Percentiles rank a stretch among this genome's conserved stretches.
phyloP scores from a whole-genome alignment of 768 basidiomycete species.

The Tricholoma sp. region DNA sequence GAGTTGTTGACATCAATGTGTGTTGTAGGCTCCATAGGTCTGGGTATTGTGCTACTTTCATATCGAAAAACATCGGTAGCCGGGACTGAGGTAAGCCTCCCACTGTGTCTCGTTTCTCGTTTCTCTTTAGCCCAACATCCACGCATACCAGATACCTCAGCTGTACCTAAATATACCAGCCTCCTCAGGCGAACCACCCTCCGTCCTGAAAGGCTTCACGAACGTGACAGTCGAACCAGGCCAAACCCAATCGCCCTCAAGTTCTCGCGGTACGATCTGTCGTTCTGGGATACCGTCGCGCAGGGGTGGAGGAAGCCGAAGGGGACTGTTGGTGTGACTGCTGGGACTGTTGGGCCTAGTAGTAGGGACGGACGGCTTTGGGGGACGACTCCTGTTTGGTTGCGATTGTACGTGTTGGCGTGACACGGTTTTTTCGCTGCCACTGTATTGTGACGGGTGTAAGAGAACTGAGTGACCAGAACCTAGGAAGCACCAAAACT shows the following conservation, averaged over 20 bases:
- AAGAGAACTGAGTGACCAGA: too few species aligned
- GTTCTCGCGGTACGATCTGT: constrained; percentile 65
- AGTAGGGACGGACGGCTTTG: constrained; percentile 59
- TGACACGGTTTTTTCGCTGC: too few species aligned
- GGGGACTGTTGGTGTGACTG: constrained; percentile 55
- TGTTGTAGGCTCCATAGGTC: constrained; percentile 59
- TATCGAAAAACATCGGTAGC: constrained; percentile 52
- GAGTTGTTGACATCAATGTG: neutral
- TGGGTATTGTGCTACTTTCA: constrained; percentile 57
- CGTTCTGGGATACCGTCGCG: constrained; percentile 67
- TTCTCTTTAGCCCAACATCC: too few species aligned
- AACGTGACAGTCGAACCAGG: constrained; percentile 48
- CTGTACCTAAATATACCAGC: constrained; percentile 67
- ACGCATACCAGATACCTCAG: constrained; percentile 68
- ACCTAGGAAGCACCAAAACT: too few species aligned
- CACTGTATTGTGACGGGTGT: too few species aligned
- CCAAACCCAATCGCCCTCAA: constrained; percentile 42
- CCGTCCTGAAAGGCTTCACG: constrained; percentile 66
- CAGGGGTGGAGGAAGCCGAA: constrained; percentile 74
- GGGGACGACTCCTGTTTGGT: too few species aligned
- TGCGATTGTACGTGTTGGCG: too few species aligned
- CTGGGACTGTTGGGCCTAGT: constrained; percentile 71
- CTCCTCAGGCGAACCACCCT: constrained; percentile 65
- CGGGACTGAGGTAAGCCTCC: constrained; percentile 58
- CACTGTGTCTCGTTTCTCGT: too few species aligned